A percentile compares a stretch with the other conserved stretches of the same genome.
Evolutionary conservation across 257 asterid species (phyloP).

Genomic region (Fraxinus pennsylvanica): DNA sequence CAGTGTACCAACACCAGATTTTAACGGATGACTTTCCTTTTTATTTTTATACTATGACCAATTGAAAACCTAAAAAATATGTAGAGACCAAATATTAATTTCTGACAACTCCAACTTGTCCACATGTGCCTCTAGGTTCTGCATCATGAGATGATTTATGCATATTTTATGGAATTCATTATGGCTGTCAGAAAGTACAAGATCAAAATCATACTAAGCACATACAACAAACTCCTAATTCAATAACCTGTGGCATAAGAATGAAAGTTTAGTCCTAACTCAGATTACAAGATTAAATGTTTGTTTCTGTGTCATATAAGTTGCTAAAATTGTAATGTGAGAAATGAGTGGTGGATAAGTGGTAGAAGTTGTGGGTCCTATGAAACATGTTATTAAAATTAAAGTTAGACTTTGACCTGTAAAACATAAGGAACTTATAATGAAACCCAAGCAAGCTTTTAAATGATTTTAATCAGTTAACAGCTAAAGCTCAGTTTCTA

Average conservation of each 20-base stretch:
- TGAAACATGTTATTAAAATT: too few relatives aligned
- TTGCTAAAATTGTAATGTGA: too few relatives aligned
- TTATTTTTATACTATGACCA: too few relatives aligned
- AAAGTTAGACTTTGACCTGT: too few relatives aligned
- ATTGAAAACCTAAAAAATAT: too few relatives aligned
- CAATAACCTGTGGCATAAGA: background rate
- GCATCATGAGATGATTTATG: background rate
- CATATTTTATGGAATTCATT: background rate
- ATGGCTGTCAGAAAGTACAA: background rate
- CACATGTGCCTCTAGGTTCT: background rate
- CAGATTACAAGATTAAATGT: background rate
- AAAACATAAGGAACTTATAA: too few relatives aligned
- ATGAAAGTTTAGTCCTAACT: background rate
- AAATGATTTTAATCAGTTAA: background rate
- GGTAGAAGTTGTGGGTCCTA: too few relatives aligned
- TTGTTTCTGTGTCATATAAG: too few relatives aligned
- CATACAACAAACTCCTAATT: background rate
- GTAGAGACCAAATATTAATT: background rate
- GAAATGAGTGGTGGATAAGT: too few relatives aligned
- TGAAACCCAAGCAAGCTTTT: background rate
- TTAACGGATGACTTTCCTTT: too few relatives aligned
- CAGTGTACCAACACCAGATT: too few relatives aligned
- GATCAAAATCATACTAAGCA: background rate
- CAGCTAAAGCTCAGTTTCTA: background rate
- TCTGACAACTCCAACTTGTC: background rate